phyloP scores from a whole-genome alignment of 2,329 filamentous ascomycete genomes.

The Capronia americana region DNA sequence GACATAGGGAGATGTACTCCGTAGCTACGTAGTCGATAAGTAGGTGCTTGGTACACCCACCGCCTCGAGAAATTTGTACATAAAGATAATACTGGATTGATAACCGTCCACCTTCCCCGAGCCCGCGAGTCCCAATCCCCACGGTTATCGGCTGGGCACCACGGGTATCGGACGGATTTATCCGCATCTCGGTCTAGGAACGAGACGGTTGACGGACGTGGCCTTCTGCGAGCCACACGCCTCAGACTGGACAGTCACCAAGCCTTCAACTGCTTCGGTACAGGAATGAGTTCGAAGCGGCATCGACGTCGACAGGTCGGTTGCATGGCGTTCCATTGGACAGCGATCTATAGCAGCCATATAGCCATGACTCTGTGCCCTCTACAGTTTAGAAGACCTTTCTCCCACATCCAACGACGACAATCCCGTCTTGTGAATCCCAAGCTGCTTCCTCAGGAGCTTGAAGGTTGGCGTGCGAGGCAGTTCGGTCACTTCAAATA shows the following conservation, averaged over 20 bases:
- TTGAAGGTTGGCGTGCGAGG: slow-evolving; percentile 21
- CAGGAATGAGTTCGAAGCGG: no score
- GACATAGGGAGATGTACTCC: neutral
- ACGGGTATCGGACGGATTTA: slow-evolving; percentile 15
- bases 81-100: slow-evolving; percentile 7
- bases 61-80: neutral
- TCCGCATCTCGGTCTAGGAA: neutral
- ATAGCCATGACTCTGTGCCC: neutral
- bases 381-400: slow-evolving; percentile 10
- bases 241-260: no score
- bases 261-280: no score
- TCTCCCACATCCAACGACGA: neutral
- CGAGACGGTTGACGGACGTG: neutral
- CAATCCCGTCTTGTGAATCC: slow-evolving; percentile 15
- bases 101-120: neutral
- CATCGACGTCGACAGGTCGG: neutral
- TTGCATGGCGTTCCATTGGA: neutral
- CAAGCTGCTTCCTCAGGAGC: slow-evolving; percentile 21
- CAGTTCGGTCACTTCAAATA: slow-evolving; percentile 19
- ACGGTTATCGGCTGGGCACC: neutral
- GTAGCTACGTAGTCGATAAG: neutral
- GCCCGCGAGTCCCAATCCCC: neutral
- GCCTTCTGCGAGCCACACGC: no score
- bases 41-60: neutral
- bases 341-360: neutral